Evolutionary conservation across 2,329 filamentous ascomycete species (phyloP).

Genomic region (Juglanconis juglandina): DNA sequence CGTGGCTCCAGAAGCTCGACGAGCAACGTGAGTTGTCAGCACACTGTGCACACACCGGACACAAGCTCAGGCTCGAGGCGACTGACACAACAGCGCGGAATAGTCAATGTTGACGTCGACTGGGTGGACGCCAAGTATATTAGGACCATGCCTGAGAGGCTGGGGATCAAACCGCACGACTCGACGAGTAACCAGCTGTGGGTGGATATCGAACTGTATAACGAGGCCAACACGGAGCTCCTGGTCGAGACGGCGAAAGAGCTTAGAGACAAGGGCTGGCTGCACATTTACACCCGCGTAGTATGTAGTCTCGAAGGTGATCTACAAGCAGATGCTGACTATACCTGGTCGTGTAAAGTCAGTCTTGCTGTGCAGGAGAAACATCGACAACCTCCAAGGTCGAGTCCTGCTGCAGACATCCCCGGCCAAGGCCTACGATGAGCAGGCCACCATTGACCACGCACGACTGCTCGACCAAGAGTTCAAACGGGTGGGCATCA

Average conservation of each 20-base stretch:
- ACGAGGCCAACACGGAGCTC: slow-evolving; percentile 41
- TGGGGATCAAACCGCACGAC: slow-evolving; percentile 40
- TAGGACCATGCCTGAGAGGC: slow-evolving; percentile 29
- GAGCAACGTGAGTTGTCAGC: slow-evolving; percentile 32
- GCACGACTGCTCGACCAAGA: slow-evolving; percentile 44
- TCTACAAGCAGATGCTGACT: neutral
- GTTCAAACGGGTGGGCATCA: slow-evolving; percentile 41
- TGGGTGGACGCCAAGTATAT: slow-evolving; percentile 49
- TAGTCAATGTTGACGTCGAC: slow-evolving; percentile 49
- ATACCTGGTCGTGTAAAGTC: slow-evolving; percentile 25
- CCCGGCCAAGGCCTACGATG: slow-evolving; percentile 44
- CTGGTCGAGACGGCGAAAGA: slow-evolving; percentile 40
- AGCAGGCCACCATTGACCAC: slow-evolving; percentile 41
- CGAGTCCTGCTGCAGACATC: slow-evolving; percentile 48
- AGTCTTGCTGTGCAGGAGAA: slow-evolving; percentile 45
- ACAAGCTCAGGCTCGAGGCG: neutral
- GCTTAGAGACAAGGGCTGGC: slow-evolving; percentile 42
- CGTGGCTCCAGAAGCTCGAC: slow-evolving; percentile 41
- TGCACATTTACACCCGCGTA: slow-evolving; percentile 46
- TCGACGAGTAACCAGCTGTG: slow-evolving; percentile 49
- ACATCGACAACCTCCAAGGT: slow-evolving; percentile 42
- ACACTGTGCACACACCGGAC: neutral
- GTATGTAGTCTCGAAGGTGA: slow-evolving; percentile 20
- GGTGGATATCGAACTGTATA: slow-evolving; percentile 43
- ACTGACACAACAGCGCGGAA: neutral